Conservation (phyloP, 202 grass and related monocot species). For the Digitaria exilis region DNA sequence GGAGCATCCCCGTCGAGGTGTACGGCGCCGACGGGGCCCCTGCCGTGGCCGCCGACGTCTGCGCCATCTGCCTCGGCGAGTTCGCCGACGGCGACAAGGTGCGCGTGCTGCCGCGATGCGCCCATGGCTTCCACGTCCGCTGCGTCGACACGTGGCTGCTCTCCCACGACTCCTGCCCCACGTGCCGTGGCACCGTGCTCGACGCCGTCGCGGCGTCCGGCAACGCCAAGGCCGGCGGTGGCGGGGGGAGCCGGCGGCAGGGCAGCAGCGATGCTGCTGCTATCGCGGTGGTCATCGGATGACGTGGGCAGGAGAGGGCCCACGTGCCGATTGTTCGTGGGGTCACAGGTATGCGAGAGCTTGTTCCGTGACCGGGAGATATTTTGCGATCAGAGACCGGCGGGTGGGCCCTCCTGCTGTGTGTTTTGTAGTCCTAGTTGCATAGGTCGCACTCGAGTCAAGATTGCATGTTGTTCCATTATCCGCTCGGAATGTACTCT, state of each 20-base stretch:
- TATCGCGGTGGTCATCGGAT: constrained; percentile 45
- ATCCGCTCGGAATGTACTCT: neutral
- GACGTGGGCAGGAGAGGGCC: constrained; percentile 21
- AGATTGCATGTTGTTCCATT: neutral
- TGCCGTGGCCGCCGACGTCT: constrained; percentile 41
- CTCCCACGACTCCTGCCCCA: constrained; percentile 83
- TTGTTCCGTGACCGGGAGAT: constrained; percentile 32
- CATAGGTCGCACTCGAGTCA: constrained; percentile 20
- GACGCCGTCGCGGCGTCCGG: constrained; percentile 21
- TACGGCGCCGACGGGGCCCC: constrained; percentile 38
- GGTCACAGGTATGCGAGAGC: constrained; percentile 12
- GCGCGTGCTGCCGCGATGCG: constrained; percentile 80
- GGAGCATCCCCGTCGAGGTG: constrained; percentile 71
- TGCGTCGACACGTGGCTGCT: constrained; percentile 92
- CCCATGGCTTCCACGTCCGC: constrained; percentile 78
- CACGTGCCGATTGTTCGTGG: neutral
- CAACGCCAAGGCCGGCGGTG: neutral
- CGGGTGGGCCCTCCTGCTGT: neutral
- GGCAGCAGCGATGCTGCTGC: constrained; percentile 19
- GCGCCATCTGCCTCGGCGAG: constrained; percentile 88
- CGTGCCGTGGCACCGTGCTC: constrained; percentile 70
- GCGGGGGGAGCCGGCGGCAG: constrained; percentile 12
- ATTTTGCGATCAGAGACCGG: constrained; percentile 27
- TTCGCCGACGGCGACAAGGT: constrained; percentile 77
- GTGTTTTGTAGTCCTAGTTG: neutral